Percentiles rank a stretch among this genome's conserved stretches.
Conservation (phyloP, 2,329 filamentous ascomycete genomes). For the Ceratocystis alfenasii region DNA sequence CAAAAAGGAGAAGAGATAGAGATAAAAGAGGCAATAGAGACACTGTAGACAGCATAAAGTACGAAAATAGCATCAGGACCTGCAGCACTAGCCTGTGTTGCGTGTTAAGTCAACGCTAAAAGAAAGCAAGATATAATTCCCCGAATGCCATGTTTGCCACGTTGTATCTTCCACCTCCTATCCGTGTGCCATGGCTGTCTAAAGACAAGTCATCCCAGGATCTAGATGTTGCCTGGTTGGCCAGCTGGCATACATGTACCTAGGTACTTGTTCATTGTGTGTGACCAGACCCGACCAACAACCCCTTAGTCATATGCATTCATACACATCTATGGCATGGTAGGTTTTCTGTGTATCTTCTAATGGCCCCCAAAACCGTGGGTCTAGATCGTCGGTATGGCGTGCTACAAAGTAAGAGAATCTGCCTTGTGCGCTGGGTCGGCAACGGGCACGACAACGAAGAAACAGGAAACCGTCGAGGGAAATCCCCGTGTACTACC, state of each 20-base stretch:
- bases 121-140: not conserved
- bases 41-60: not conserved
- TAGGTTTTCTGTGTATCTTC: not conserved
- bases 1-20: not conserved
- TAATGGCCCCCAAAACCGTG: not conserved
- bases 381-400: not conserved
- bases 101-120: not conserved
- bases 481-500: not conserved
- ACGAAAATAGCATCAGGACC: not conserved
- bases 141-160: not conserved
- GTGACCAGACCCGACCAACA: too few relatives aligned
- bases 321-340: not conserved
- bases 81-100: not conserved
- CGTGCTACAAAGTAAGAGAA: not conserved
- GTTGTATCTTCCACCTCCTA: not conserved
- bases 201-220: not conserved
- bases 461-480: not conserved
- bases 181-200: not conserved
- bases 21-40: not conserved
- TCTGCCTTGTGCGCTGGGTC: not conserved
- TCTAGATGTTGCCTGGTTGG: not conserved
- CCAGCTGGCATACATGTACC: conserved; percentile 7
- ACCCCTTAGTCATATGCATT: not conserved
- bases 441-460: not conserved
- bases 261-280: not conserved